Conservation (phyloP, 768 basidiomycete species). For the Trametopsis cervina region DNA sequence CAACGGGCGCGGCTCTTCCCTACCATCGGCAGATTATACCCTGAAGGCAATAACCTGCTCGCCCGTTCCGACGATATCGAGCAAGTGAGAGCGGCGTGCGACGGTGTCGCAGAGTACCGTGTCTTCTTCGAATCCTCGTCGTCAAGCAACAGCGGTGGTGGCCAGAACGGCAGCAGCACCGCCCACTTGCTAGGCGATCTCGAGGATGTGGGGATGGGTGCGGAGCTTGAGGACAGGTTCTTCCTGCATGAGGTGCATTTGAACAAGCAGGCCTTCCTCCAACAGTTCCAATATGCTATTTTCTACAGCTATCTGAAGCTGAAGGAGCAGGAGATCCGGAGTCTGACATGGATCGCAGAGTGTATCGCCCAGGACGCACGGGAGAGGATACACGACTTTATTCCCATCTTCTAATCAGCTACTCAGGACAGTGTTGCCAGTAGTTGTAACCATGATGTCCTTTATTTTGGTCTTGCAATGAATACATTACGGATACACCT, state of each 20-base stretch:
- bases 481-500: background rate
- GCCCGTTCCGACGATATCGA: slow-evolving; percentile 95
- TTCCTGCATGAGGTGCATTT: slow-evolving; percentile 89
- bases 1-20: slow-evolving; percentile 93
- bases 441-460: background rate
- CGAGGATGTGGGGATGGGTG: slow-evolving; percentile 37
- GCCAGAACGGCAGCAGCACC: slow-evolving; percentile 24
- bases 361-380: slow-evolving; percentile 96
- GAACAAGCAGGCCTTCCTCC: slow-evolving; percentile 92
- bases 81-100: slow-evolving; percentile 81
- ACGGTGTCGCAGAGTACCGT: slow-evolving; percentile 84
- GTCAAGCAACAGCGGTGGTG: slow-evolving; percentile 13
- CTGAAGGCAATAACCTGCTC: slow-evolving; percentile 91
- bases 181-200: slow-evolving; percentile 23
- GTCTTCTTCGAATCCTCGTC: slow-evolving; percentile 71
- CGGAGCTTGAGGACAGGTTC: slow-evolving; percentile 87
- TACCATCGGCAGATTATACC: slow-evolving; percentile 86
- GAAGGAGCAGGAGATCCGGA: slow-evolving; percentile 88
- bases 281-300: slow-evolving; percentile 93
- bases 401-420: slow-evolving; percentile 70
- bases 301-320: slow-evolving; percentile 91
- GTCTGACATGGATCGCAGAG: slow-evolving; percentile 92
- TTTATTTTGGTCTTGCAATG: background rate
- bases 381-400: slow-evolving; percentile 93
- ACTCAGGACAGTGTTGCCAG: background rate